A percentile compares a stretch with the other conserved stretches of the same genome.
These are phyloP conservation scores for Corinectria fuckeliana DNA, from an alignment of 2,329 filamentous ascomycete genomes.

Conservation along the genomic window DNA sequence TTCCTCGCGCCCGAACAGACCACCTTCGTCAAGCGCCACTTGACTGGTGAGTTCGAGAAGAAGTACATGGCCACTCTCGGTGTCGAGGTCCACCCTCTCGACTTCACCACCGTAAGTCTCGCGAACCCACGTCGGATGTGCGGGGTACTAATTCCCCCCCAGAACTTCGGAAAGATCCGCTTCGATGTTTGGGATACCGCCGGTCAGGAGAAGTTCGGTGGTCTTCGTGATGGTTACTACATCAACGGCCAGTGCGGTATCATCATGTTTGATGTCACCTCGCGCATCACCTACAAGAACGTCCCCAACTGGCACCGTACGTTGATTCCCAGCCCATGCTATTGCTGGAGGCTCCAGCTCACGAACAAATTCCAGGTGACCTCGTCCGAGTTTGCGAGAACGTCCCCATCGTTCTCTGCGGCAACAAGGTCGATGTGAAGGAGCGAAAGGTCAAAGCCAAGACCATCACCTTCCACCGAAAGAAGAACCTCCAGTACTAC, in stretches of 20 bases:
- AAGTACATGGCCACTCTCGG: slow-evolving; percentile 99
- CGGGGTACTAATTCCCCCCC: slow-evolving; percentile 45
- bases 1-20: slow-evolving; percentile 65
- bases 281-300: slow-evolving; percentile 99
- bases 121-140: slow-evolving; percentile 32
- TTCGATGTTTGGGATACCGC: slow-evolving; percentile 99
- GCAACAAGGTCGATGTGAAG: slow-evolving; percentile 99
- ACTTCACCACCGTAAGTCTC: slow-evolving; percentile 90
- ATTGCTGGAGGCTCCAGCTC: slow-evolving; percentile 15
- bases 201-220: slow-evolving; percentile 99
- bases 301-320: slow-evolving; percentile 99
- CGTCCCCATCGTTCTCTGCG: slow-evolving; percentile 96
- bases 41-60: slow-evolving; percentile 99
- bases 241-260: slow-evolving; percentile 99
- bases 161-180: slow-evolving; percentile 95
- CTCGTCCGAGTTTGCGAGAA: slow-evolving; percentile 99
- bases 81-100: slow-evolving; percentile 98
- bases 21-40: slow-evolving; percentile 99
- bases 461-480: slow-evolving; percentile 99
- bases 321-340: slow-evolving; percentile 47
- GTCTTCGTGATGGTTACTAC: slow-evolving; percentile 99
- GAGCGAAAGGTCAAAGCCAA: slow-evolving; percentile 99
- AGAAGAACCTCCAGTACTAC: slow-evolving; percentile 99
- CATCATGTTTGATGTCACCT: slow-evolving; percentile 99
- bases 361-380: slow-evolving; percentile 68